Evolutionary conservation across 2,329 filamentous ascomycete species (phyloP).

Genomic region (Cladosporium sp.): DNA sequence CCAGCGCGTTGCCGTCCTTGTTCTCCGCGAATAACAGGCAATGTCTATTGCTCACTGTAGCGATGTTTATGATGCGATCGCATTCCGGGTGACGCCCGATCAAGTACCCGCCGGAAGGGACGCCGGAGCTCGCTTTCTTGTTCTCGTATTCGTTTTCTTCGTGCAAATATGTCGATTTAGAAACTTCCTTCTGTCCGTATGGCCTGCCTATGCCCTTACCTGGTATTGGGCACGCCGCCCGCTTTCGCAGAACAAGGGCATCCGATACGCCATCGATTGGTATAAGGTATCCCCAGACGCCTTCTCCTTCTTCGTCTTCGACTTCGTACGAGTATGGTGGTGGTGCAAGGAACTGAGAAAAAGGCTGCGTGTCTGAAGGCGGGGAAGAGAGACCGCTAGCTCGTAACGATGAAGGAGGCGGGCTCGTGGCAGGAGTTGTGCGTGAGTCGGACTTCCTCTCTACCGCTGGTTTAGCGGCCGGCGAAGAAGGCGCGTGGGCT

Average conservation of each 20-base stretch:
- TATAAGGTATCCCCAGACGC: constrained; percentile 93
- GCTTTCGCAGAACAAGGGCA: constrained; percentile 67
- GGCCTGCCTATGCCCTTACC: constrained; percentile 27
- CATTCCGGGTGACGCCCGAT: constrained; percentile 92
- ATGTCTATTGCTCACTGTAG: constrained; percentile 81
- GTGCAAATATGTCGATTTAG: constrained; percentile 50
- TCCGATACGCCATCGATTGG: constrained; percentile 58
- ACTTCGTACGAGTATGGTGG: constrained; percentile 70
- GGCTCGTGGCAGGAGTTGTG: constrained; percentile 39
- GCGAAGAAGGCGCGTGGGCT: background rate
- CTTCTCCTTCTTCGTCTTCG: constrained; percentile 74
- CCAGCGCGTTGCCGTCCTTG: constrained; percentile 52
- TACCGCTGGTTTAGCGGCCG: background rate
- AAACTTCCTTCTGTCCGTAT: constrained; percentile 26
- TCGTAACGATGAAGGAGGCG: constrained; percentile 29
- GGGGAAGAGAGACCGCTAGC: constrained; percentile 51
- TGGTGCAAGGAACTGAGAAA: constrained; percentile 74
- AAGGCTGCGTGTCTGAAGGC: constrained; percentile 68
- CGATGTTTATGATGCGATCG: constrained; percentile 62
- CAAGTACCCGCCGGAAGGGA: constrained; percentile 75
- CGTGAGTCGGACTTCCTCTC: constrained; percentile 33
- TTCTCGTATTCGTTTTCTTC: constrained; percentile 58
- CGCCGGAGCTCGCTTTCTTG: constrained; percentile 42
- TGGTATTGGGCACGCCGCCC: constrained; percentile 62
- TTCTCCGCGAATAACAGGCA: constrained; percentile 62